Base-by-base conservation (phyloP, 2,329 filamentous ascomycete species). In the Paramyrothecium roridum region DNA sequence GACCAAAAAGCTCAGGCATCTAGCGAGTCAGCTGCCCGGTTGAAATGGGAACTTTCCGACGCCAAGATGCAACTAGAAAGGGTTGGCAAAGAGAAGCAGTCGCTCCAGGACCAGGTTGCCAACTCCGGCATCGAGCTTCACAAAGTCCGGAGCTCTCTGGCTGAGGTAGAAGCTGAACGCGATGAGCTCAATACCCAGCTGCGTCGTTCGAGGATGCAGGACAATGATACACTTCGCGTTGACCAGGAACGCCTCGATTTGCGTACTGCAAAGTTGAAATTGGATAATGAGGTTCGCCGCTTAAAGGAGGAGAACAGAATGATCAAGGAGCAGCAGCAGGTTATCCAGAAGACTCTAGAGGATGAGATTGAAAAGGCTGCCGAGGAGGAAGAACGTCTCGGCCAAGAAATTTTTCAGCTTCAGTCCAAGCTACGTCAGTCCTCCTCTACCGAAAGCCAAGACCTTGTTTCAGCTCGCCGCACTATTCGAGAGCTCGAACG, bases 181-280 rank as follows among this genome's bases (percentile, higher is more conserved):
- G 85, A 90, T 62, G 85, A 88, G 64, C 71, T 90, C 20, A 81
- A 87, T 54, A 80, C 73, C 33, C 83, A 88, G 63, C 73, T 90
- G 20, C 77, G 79, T 48, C 77, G 78, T 22, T 67, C 76, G n/a
- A 77, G 76, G 57, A 76, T 83, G 43, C 79, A 81, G 54, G 82
- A 82, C 50, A 80, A 80, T 54, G 82, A 86, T 56, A 83, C 80
- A 1, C 80, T 84, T 61, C 81, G 80, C 13, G 68, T 88, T 48
- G 87, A 90, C 61, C 83, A 86, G 57, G 88, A 91, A 64, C 85
- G 87, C 59, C 73, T 88, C 48, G 86, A 90, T 53, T 75, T 91
- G 22, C 84, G 86, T 19, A 84, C 85, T 26, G 74, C 82, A n/a
- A 88, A 87, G 66, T 74, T 85, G 58, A 87, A 85, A 63, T 78